Evolutionary conservation across 2,329 filamentous ascomycete genomes (phyloP), one percentile per base, ranked within the genome.

Genomic region (Beauveria pseudobassiana): DNA sequence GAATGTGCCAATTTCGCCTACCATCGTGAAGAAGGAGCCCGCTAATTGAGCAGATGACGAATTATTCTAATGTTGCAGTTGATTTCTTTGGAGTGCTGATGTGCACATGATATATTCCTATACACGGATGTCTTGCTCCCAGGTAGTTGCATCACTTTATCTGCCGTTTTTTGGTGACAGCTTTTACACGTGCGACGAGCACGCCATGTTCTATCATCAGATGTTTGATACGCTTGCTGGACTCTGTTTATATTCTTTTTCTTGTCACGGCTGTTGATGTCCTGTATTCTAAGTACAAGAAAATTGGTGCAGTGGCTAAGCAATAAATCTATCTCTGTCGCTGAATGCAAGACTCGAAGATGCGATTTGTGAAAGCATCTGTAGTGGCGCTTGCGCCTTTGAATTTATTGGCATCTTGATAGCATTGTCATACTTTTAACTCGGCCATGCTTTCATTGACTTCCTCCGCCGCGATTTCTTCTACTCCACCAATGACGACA

Each of bases 1-100:
- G 65, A 80, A 77, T 69, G 75, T 77, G 65, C 74, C 78, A 65
- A 79, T 78, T 28, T 84, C 82, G 49, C 81, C 82, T 28, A 70
- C 73, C 16, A 68, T 71, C 30, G 28, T 49, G 62, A 81, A 80
- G 67, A 72, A 74, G 67, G 77, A 78, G 63, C 70, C 45, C 24
- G 24, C 45, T 40, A 72, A 73, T 65, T 71, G 70, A 63, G 69
- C 70, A 30, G 59, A 60, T 30, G 62, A 70, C 63, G 70, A 65
- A 64, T 61, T 42, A 58, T 49, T 52, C 46, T 63, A 61, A 59
- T 63, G 61, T 63, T 58, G 34, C 62, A 57, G 59, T 26, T 45
- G 59, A 60, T 52, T 55, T 63, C 53, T 60, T 63, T 60, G 62
- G 51, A 57, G 56, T 60, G 62, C 61, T 42, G n/a, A 46, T 46